Evolutionary conservation across 192 early-diverging fungal genomes (phyloP), one percentile per base, ranked within the genome.

Genomic region (Backusella macrospora): DNA sequence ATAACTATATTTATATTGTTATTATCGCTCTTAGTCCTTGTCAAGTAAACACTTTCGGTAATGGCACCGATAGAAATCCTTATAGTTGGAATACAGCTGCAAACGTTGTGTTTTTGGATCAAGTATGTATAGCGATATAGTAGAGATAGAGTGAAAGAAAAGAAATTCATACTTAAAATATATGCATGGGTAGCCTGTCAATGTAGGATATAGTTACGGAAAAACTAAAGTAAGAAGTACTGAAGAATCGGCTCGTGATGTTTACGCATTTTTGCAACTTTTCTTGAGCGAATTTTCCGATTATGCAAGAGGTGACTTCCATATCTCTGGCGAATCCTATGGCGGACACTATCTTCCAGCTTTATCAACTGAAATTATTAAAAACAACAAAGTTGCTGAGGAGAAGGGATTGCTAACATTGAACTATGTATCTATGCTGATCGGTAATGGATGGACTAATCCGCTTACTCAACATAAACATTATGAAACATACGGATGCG

Each of bases 291-390:
- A 91, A 73, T 94, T 95, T 87, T 86, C 89, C n/a, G 75, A 98
- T 81, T 98, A 95, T 76, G 82, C 86, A 26, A 66, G 84, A 38
- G 82, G 90, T 52, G 88, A 91, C 70, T 93, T 99, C 71, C 93
- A 96, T 79, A 85, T 97, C 18, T 94, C 92, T 78, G 96, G 96
- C 62, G 95, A 97, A 83, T 89, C 86, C 7, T 86, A 76, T 64
- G 75, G 68, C 2, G 98, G 98, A 4, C 96, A 98, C 83, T 99
- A 97, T 75, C 86, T 99, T 70, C 98, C 98, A 16, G 96, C 93
- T 46, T 92, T 96, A 26, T 96, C 89, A 8, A 78, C 84, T 68
- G 91, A 90, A 45, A 95, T 99, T 76, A 83, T 91, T 21, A 85
- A 88, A 16, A 64, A 83, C 84, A 48, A 98, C 95, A 80, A 82